Base-by-base conservation (phyloP, 805 yeast species). In the Candida xiaguanensis region DNA sequence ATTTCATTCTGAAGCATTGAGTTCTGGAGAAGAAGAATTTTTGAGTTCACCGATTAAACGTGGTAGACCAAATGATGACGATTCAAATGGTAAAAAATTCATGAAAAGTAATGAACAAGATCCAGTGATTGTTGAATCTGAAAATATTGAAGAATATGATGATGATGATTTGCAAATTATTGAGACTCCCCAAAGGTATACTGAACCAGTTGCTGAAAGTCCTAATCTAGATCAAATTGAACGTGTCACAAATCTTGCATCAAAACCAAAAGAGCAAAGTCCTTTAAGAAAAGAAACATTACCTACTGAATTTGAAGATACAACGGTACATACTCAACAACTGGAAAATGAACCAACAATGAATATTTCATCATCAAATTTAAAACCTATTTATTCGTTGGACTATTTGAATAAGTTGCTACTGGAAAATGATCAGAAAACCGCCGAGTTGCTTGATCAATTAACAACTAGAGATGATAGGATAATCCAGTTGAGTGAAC, bases 321-420 rank as follows among this genome's bases (percentile, higher is more conserved):
- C 19, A 22, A 40, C 37, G 2, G 12, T 25, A 7, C 32, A 34
- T 8, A 27, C 36, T 20, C 35, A 23, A 11, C 31, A 30, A 9
- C 22, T 49, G 12, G 57, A 48, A 18, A 47, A 55, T 33, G 64
- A 61, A 35, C 63, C 61, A 5, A 58, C 65, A 3, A 54, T 56
- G 9, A 58, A 59, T 42, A 52, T 61, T 33, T 38, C 55, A 16
- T 55, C 63, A 4, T 63, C 63, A n/a, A 58, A 56, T 34, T 57
- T 64, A 4, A 59, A 54, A 34, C 67, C 67, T 2, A 53, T 56
- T 3, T 63, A 59, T 37, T 55, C 67, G 8, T 39, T 53, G 4
- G 52, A 52, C 13, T 59, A 59, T 34, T 42, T 63, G 5, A 47
- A 50, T 31, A 51, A 48, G 26, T 51, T 60, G 33, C 61, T 55